Evolutionary conservation across 768 basidiomycete species (phyloP), one percentile per base, ranked within the genome.

Genomic region (Rhodocollybia butyracea): DNA sequence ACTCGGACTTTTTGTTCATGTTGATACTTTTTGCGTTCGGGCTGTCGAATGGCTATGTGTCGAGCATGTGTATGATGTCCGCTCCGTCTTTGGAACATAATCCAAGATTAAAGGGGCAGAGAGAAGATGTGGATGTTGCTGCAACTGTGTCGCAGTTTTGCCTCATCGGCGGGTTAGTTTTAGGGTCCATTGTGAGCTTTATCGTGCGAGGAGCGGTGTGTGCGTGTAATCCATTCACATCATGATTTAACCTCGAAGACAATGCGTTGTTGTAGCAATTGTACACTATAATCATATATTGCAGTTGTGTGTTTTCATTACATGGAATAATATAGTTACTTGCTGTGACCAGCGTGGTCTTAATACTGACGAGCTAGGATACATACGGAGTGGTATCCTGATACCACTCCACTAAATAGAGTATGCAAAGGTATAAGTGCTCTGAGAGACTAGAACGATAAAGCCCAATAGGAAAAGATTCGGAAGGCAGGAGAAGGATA

Each of bases 11-110:
- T 34, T 46, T 86, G 11, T 96, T 84, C 73, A 84, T 95, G 82
- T 30, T 82, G 24, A 80, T 94, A 51, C 70, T 96, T 11, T 71
- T 90, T 47, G 54, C 70, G 1, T 91, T 94, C 64, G 92, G 90
- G n/a, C 65, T 82, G 43, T 82, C 89, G 8, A 94, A 91, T 60
- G 94, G 94, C 38, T 92, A 89, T 65, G 70, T 94, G 27, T 83
- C 84, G 12, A 89, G 86, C 58, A 60, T 89, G 54, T 85, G 85
- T 65, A 84, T 93, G 82, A 93, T 96, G 74, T 76, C 88, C 29
- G 90, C 86, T 10, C 83, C 93, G 2, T 93, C 91, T 2, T 70
- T 91, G 2, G 82, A 86, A 57, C 87, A 93, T 63, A 95, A 95
- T 64, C 84, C 84, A 15, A 75, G 78, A 40, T 68, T 95, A 47